Base-by-base conservation (phyloP, 441 rosid species). In the Mallotus japonicus region DNA sequence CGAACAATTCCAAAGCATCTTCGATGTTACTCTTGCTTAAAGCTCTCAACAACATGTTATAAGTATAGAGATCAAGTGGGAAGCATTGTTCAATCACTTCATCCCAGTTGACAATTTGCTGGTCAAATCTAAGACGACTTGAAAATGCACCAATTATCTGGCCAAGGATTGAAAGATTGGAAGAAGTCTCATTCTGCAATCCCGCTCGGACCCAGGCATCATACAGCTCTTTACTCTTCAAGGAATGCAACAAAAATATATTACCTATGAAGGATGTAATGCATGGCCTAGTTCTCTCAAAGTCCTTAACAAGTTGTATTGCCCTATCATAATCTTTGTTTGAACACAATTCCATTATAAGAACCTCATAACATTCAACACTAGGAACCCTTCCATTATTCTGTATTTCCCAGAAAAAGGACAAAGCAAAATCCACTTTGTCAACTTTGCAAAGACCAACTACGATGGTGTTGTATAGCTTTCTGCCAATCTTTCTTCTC, bases 261-360 rank as follows among this genome's bases (percentile, higher is more conserved):
- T 95, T 95, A 59, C 99, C 99, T 8, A 85, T 82, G 75, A 84
- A 91, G 32, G 99, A 67, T 16, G 99, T 79, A 54, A 91, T n/a
- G 1, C 46, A 71, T 0, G 85, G 86, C 75, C 89, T 80, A 0
- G 72, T 77, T 67, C 82, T 89, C 81, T 81, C 85, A 28, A 87
- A 76, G 64, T 89, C 87, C 50, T 80, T 78, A 64, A 91, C 76
- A 71, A 93, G 73, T 71, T 80, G 64, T 73, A 92, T 73, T 53
- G 76, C 96, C 77, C 53, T 70, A 50, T 77, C 91, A 28, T 82
- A 91, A 68, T 44, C 71, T 63, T 61, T 59, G 55, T 47, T 62
- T 17, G 37, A 44, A 82, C 95, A 92, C 13, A 88, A 53, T 22
- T 62, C 47, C 72, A 78, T 80, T 74, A 91, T 75, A 51, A 91